Percentiles rank a stretch among this genome's conserved stretches.
These are phyloP conservation scores for Rhodosporidiobolus sp. DNA, from an alignment of 768 basidiomycete genomes.

Conservation along the genomic window DNA sequence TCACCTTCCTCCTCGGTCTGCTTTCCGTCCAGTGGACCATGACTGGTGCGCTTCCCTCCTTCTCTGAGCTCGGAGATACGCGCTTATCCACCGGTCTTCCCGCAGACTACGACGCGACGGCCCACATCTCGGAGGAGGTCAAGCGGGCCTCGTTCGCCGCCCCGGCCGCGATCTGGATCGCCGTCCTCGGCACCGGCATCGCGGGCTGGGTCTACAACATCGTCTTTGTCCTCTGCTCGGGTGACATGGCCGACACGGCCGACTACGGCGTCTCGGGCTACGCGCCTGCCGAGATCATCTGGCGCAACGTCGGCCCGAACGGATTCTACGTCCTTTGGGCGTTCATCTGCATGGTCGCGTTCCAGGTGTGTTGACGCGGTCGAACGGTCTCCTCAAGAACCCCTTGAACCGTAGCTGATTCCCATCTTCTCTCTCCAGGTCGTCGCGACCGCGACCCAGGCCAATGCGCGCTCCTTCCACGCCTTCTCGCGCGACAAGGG, in stretches of 20 bases:
- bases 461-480: slow-evolving; percentile 74
- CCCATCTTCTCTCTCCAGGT: not conserved
- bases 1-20: slow-evolving; percentile 79
- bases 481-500: slow-evolving; percentile 80
- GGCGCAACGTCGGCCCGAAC: slow-evolving; percentile 53
- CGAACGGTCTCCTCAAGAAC: not conserved
- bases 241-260: slow-evolving; percentile 47
- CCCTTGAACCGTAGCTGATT: not conserved
- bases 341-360: slow-evolving; percentile 78
- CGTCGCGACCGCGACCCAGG: slow-evolving; percentile 62
- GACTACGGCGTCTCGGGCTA: slow-evolving; percentile 64
- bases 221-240: slow-evolving; percentile 77
- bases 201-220: slow-evolving; percentile 64
- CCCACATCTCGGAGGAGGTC: slow-evolving; percentile 52
- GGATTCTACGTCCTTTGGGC: slow-evolving; percentile 72
- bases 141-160: slow-evolving; percentile 50
- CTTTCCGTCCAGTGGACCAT: slow-evolving; percentile 61
- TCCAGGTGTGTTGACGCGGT: slow-evolving; percentile 64
- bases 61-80: too few relatives aligned
- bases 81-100: not conserved
- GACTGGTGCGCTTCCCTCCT: slow-evolving; percentile 40
- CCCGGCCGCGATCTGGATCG: slow-evolving; percentile 52
- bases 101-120: slow-evolving; percentile 48
- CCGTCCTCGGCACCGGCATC: slow-evolving; percentile 50
- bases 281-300: slow-evolving; percentile 54